These are phyloP conservation scores for Claviceps sp. DNA, from an alignment of 2,329 filamentous ascomycete species.

Conservation along the genomic window DNA sequence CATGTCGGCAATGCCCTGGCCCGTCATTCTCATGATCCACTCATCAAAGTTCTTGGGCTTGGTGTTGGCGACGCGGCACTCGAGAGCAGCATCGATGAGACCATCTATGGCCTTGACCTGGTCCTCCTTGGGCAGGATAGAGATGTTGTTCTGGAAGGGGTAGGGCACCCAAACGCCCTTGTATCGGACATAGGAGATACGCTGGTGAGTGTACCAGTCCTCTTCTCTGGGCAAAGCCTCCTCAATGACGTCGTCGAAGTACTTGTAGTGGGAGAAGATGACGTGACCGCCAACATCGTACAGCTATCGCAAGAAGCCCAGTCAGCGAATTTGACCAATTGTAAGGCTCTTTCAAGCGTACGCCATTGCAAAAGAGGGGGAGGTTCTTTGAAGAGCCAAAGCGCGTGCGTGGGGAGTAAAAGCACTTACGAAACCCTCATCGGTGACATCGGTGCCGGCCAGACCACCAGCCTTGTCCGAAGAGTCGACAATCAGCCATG, in stretches of 20 bases:
- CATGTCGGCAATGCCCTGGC: conserved; percentile 75
- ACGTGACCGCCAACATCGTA: conserved; percentile 98
- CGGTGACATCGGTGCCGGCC: conserved; percentile 86
- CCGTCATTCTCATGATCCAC: conserved; percentile 92
- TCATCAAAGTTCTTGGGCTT: conserved; percentile 97
- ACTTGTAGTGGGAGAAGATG: conserved; percentile 99
- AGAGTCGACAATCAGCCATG: conserved; percentile 91
- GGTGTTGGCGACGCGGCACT: conserved; percentile 70
- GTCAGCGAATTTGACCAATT: neutral
- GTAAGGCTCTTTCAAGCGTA: neutral
- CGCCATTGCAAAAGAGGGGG: neutral
- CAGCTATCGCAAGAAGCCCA: conserved; percentile 42
- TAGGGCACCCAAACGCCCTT: conserved; percentile 95
- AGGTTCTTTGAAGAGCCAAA: neutral
- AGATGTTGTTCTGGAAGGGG: conserved; percentile 99
- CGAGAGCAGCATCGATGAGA: conserved; percentile 86
- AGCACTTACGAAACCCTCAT: conserved; percentile 85
- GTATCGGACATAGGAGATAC: conserved; percentile 97
- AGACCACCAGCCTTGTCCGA: conserved; percentile 89
- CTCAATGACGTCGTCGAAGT: conserved; percentile 98
- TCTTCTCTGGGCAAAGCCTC: conserved; percentile 88
- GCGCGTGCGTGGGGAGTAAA: neutral
- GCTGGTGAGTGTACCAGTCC: conserved; percentile 97
- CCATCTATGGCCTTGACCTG: conserved; percentile 91
- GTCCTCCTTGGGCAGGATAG: conserved; percentile 93